Base-by-base conservation (phyloP, 2,329 filamentous ascomycete species). In the Magnaporthiopsis rhizophila region DNA sequence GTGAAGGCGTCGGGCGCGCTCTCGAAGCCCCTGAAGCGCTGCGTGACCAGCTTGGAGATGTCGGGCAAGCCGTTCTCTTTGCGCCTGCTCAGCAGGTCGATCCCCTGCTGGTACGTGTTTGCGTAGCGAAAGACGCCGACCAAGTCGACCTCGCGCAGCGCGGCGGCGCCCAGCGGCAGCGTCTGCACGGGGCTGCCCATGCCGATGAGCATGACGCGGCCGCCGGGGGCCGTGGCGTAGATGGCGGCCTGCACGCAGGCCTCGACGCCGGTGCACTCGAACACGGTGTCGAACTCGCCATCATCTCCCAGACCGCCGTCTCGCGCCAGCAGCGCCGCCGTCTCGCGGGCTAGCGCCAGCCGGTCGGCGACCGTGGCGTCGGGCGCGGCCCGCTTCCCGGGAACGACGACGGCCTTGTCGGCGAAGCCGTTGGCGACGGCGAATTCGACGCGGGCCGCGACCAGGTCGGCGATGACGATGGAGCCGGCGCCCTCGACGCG, bases 211-310 rank as follows among this genome's bases (percentile, higher is more conserved):
- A 86, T 74, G 59, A 85, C 74, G 62, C 78, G 78, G 11, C 82
- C 83, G n/a, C 83, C 83, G 1, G 82, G 75, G 66, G 9, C 12
- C 75, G 79, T 73, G 67, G 83, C 82, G 70, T 90, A 93, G 64
- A 93, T 91, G 5, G 87, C 83, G 7, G 86, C 85, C 73, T 93
- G 90, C 69, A 92, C 80, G 70, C 89, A 93, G 0, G 86, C 84
- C 72, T 91, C 89, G 28, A 92, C 89, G 11, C 90, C 90, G 0
- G 90, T 89, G 68, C 87, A 89, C 72, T 89, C 87, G 2, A 88
- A 76, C 2, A 87, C 81, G 1, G 82, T 82, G n/a, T 61, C 62
- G 58, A 60, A 64, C 62, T 64, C 58, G 32, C 24, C 38, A 15
- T 36, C 34, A 9, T 61, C 62, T 3, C 36, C 62, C 26, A 36